Percentiles rank a stretch among this genome's conserved stretches.
phyloP scores from a whole-genome alignment of 495 filamentous ascomycete species.

The Penicillium mononematosum region DNA sequence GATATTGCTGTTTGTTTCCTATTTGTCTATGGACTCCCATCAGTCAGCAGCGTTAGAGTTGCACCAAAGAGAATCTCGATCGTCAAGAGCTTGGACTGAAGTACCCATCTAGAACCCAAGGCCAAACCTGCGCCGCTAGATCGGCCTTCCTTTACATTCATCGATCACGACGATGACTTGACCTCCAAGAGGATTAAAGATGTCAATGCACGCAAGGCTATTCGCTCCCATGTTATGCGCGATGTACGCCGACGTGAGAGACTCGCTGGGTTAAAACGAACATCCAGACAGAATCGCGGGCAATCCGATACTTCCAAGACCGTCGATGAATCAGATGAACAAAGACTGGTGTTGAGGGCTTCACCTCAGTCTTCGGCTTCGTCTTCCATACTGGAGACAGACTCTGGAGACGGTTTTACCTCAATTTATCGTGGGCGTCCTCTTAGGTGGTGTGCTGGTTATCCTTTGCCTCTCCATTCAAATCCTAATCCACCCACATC shows the following conservation, averaged over 20 bases:
- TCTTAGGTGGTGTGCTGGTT: slow-evolving; percentile 20
- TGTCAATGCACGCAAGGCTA: slow-evolving; percentile 38
- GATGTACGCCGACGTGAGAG: slow-evolving; percentile 40
- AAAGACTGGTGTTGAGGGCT: slow-evolving; percentile 19
- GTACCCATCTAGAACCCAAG: slow-evolving; percentile 14
- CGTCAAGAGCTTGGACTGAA: slow-evolving; percentile 13
- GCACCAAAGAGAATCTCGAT: not conserved
- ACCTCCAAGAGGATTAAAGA: slow-evolving; percentile 39
- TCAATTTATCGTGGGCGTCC: slow-evolving; percentile 19
- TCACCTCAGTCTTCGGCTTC: slow-evolving; percentile 18
- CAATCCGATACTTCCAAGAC: slow-evolving; percentile 8
- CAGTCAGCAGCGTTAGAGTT: not conserved
- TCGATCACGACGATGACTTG: slow-evolving; percentile 41
- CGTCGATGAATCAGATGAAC: slow-evolving; percentile 14
- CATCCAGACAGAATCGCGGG: slow-evolving; percentile 25
- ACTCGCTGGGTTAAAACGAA: slow-evolving; percentile 35
- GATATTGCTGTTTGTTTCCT: not conserved
- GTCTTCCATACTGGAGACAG: slow-evolving; percentile 4
- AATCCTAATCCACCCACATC: slow-evolving; percentile 26
- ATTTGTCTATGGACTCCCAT: not conserved
- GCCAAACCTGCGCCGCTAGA: slow-evolving; percentile 24
- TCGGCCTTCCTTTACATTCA: slow-evolving; percentile 38
- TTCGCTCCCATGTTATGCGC: slow-evolving; percentile 43
- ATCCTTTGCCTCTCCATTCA: slow-evolving; percentile 14
- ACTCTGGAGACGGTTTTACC: not conserved